Evolutionary conservation across 148 eudicot species (phyloP).

Genomic region (Spergularia bocconei): DNA sequence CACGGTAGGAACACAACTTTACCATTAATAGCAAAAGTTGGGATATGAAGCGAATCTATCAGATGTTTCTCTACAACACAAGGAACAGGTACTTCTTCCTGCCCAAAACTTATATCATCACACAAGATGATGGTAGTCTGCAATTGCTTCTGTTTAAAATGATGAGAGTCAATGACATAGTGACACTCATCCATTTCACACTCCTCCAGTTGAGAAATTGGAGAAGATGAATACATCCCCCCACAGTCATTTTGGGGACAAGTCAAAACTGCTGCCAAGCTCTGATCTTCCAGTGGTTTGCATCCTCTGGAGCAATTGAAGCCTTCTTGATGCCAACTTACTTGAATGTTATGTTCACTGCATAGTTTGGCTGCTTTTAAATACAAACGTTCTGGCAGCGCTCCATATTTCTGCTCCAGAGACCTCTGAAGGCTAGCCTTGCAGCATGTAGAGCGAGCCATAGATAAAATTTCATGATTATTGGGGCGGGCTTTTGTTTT

Average conservation of each 20-base stretch:
- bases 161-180: constrained; percentile 58
- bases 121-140: constrained; percentile 65
- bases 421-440: constrained; percentile 57
- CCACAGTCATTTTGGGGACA: constrained; percentile 29
- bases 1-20: constrained; percentile 73
- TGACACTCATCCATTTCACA: constrained; percentile 95
- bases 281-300: constrained; percentile 32
- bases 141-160: constrained; percentile 47
- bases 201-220: constrained; percentile 34
- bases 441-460: constrained; percentile 80
- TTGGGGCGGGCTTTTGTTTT: constrained; percentile 73
- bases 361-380: constrained; percentile 92
- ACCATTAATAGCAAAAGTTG: constrained; percentile 54
- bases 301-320: constrained; percentile 77
- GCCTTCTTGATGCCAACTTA: constrained; percentile 82
- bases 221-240: constrained; percentile 23
- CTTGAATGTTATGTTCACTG: constrained; percentile 66
- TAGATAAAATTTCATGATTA: constrained; percentile 63
- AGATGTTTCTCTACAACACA: constrained; percentile 89
- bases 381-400: constrained; percentile 72
- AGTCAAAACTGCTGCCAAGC: constrained; percentile 29
- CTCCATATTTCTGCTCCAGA: constrained; percentile 75
- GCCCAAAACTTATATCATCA: constrained; percentile 88
- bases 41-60: constrained; percentile 50
- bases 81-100: constrained; percentile 66